Evolutionary conservation across 768 basidiomycete genomes (phyloP).

Genomic region (Macrolepiota albuminosa): DNA sequence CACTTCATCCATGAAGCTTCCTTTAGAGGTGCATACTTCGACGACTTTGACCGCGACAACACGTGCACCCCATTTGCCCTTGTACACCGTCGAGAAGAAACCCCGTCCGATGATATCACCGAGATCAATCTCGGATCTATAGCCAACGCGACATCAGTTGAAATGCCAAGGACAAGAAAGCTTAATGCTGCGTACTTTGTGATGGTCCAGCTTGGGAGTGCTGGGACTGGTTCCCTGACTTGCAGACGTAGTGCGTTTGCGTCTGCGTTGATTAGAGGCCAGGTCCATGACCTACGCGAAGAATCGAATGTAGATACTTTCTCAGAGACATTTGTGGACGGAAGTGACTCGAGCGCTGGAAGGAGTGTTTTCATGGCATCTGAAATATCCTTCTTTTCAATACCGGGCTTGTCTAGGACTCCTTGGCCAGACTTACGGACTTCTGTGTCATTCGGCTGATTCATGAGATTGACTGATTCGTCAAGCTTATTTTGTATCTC

Average conservation of each 20-base stretch:
- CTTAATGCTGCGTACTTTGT: constrained; percentile 39
- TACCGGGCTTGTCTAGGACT: constrained; percentile 40
- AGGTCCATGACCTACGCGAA: constrained; percentile 6
- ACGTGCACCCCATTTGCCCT: constrained; percentile 60
- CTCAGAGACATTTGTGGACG: not conserved
- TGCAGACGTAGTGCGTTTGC: not conserved
- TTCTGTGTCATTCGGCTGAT: constrained; percentile 33
- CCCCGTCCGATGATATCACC: constrained; percentile 66
- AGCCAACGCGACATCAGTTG: constrained; percentile 3
- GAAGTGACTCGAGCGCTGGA: constrained; percentile 34
- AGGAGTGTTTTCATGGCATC: constrained; percentile 55
- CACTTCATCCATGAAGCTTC: constrained; percentile 61
- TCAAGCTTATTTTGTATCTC: constrained; percentile 36
- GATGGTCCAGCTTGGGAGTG: constrained; percentile 71
- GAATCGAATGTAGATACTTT: constrained; percentile 3
- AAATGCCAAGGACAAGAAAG: not conserved
- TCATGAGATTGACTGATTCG: constrained; percentile 31
- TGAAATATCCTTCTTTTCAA: constrained; percentile 40
- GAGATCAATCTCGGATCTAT: constrained; percentile 67
- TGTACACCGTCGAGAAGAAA: constrained; percentile 73
- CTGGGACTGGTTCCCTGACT: constrained; percentile 14
- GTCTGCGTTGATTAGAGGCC: constrained; percentile 4
- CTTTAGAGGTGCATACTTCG: constrained; percentile 49
- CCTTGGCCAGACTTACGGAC: constrained; percentile 33
- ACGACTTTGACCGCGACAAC: constrained; percentile 71